phyloP scores from a whole-genome alignment of 106 monocot species.

The Vanilla planifolia region DNA sequence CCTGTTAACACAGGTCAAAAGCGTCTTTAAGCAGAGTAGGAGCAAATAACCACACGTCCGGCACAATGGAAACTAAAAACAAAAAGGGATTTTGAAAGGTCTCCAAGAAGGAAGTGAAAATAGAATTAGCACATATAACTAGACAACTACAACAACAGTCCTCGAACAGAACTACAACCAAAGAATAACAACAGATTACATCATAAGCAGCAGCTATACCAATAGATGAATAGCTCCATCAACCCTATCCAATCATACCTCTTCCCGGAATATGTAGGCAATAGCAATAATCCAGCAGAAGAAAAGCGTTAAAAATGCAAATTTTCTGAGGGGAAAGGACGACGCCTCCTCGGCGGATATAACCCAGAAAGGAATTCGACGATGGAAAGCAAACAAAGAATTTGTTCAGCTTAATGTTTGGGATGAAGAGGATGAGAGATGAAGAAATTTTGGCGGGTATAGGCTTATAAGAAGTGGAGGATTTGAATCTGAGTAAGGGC shows the following conservation, averaged over 20 bases:
- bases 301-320: not conserved
- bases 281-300: not conserved
- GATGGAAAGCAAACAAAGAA: not conserved
- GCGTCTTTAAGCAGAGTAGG: not conserved
- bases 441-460: not conserved
- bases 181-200: not conserved
- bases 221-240: not conserved
- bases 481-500: constrained; percentile 10
- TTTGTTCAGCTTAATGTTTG: not conserved
- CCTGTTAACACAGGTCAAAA: not conserved
- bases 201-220: not conserved
- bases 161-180: not conserved
- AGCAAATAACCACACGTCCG: not conserved
- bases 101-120: too few relatives aligned
- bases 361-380: not conserved
- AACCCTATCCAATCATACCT: too few relatives aligned
- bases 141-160: too few relatives aligned
- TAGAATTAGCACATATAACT: too few relatives aligned
- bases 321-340: not conserved
- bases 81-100: too few relatives aligned
- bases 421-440: not conserved
- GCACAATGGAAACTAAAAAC: not conserved
- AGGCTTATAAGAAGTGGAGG: not conserved
- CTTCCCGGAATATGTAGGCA: not conserved
- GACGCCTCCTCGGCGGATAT: too few relatives aligned